These are phyloP conservation scores for Phanerochaete carnosa DNA, from an alignment of 768 basidiomycete species.

Conservation along the genomic window DNA sequence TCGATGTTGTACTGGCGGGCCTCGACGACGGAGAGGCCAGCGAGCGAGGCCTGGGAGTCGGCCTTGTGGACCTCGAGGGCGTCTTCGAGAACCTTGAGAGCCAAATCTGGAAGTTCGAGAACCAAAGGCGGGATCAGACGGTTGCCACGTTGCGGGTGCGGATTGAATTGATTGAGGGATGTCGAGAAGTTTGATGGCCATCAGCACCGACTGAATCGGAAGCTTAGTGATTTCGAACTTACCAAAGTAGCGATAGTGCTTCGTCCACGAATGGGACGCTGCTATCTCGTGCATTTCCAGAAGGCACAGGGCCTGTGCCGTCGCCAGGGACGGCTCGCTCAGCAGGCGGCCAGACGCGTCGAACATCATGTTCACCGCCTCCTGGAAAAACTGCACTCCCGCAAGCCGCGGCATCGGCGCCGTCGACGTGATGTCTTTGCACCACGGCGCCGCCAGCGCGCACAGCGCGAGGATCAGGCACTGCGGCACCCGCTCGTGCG, in stretches of 20 bases:
- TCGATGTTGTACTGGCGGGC: slow-evolving; percentile 57
- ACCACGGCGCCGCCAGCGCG: slow-evolving; percentile 75
- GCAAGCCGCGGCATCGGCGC: slow-evolving; percentile 41
- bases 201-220: slow-evolving; percentile 10
- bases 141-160: slow-evolving; percentile 5
- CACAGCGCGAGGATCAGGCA: slow-evolving; percentile 74
- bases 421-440: slow-evolving; percentile 60
- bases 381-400: slow-evolving; percentile 43
- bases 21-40: slow-evolving; percentile 47
- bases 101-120: slow-evolving; percentile 42
- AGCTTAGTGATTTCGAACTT: slow-evolving; percentile 13
- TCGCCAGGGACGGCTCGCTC: slow-evolving; percentile 61
- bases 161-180: neutral
- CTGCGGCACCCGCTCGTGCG: slow-evolving; percentile 62
- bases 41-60: slow-evolving; percentile 51
- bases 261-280: slow-evolving; percentile 29
- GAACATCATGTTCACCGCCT: slow-evolving; percentile 68
- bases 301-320: slow-evolving; percentile 73
- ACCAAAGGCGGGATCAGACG: neutral
- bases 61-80: slow-evolving; percentile 62
- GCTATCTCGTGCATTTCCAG: slow-evolving; percentile 58
- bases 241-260: slow-evolving; percentile 45
- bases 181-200: neutral
- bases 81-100: slow-evolving; percentile 65
- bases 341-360: slow-evolving; percentile 62